phyloP scores from a whole-genome alignment of 225 moss, liverwort and hornwort genomes.

The Bryoerythrophyllum caledonicum region DNA sequence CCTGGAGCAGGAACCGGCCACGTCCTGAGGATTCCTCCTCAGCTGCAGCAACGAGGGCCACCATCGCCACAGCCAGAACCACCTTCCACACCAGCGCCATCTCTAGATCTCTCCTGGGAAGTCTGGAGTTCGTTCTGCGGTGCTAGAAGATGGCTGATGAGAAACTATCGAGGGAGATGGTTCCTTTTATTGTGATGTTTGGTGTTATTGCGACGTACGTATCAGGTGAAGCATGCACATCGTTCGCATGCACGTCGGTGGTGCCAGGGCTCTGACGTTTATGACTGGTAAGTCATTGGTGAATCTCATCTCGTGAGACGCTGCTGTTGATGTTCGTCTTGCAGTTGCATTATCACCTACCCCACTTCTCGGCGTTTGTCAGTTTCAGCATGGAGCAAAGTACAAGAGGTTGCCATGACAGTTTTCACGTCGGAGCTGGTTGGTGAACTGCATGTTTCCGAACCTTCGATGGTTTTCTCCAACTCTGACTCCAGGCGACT shows the following conservation, averaged over 20 bases:
- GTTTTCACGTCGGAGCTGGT: neutral
- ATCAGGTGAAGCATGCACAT: neutral
- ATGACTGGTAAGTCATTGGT: neutral
- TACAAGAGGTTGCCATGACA: neutral
- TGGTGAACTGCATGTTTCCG: neutral
- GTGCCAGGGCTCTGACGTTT: neutral
- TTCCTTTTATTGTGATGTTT: neutral
- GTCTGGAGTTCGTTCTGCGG: too few relatives aligned
- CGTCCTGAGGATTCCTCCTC: neutral
- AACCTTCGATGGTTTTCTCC: neutral
- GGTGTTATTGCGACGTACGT: neutral
- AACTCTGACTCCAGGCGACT: too few relatives aligned
- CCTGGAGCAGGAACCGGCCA: neutral
- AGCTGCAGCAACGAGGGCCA: neutral
- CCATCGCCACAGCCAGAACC: neutral
- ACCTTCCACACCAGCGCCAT: too few relatives aligned
- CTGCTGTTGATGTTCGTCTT: neutral
- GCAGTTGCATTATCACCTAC: neutral
- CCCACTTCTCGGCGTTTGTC: neutral
- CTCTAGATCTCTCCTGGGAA: too few relatives aligned
- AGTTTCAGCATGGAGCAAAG: neutral
- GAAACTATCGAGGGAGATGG: too few relatives aligned
- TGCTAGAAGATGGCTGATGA: too few relatives aligned
- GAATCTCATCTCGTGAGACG: neutral
- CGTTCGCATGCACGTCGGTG: neutral